Evolutionary conservation across 352 stramenopile genomes (phyloP).

Genomic region (Nothophytophthora sp.): DNA sequence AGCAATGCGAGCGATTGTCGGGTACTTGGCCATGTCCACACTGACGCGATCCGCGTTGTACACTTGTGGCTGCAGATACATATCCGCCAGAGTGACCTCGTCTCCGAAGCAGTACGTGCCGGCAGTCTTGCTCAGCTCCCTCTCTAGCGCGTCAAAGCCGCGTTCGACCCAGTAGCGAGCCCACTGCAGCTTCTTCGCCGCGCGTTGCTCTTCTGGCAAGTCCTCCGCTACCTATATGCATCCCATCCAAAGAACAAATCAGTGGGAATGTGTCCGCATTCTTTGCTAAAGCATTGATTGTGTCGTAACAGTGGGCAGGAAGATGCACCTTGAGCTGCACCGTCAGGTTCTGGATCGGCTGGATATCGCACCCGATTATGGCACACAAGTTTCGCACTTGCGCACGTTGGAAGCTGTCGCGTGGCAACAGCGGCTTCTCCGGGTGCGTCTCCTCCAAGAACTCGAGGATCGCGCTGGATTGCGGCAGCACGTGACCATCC

Average conservation of each 20-base stretch:
- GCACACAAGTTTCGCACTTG: conserved; percentile 88
- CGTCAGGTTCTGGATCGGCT: conserved; percentile 91
- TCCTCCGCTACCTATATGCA: conserved; percentile 35
- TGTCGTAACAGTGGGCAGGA: too few relatives aligned
- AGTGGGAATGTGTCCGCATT: neutral
- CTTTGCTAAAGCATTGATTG: too few relatives aligned
- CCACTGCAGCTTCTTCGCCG: conserved; percentile 46
- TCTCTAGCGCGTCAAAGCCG: conserved; percentile 87
- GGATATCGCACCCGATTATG: conserved; percentile 91
- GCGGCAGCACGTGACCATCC: conserved; percentile 63
- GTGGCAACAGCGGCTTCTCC: conserved; percentile 71
- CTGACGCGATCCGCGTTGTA: conserved; percentile 91
- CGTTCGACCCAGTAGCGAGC: conserved; percentile 72
- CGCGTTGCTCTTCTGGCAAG: conserved; percentile 56
- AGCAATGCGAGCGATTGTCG: conserved; percentile 84
- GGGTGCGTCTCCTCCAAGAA: conserved; percentile 91
- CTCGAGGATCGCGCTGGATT: conserved; percentile 93
- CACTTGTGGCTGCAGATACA: conserved; percentile 91
- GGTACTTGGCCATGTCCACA: conserved; percentile 90
- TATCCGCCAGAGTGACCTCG: conserved; percentile 86
- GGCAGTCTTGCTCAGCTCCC: conserved; percentile 49
- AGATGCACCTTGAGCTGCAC: conserved; percentile 72
- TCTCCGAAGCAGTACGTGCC: conserved; percentile 77
- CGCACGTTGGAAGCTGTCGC: conserved; percentile 62
- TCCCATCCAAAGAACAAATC: neutral